Evolutionary conservation across 2,329 filamentous ascomycete genomes (phyloP).

Genomic region (Penicillium oxalicum): DNA sequence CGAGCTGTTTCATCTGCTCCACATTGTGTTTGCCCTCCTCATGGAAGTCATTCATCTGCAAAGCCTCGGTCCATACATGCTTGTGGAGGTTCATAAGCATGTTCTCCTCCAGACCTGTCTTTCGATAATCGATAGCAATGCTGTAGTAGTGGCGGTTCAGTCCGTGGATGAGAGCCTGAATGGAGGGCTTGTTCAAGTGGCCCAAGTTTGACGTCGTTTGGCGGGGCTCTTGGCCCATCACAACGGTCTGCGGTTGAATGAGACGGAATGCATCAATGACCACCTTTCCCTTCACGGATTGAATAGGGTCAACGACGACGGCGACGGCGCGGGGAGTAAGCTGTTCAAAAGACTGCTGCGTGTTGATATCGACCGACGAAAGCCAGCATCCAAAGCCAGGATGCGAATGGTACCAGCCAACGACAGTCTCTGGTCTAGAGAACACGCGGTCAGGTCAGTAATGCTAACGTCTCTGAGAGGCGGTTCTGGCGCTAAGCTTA

Average conservation of each 20-base stretch:
- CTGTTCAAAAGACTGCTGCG: slow-evolving; percentile 99
- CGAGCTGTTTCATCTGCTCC: slow-evolving; percentile 79
- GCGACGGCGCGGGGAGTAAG: slow-evolving; percentile 93
- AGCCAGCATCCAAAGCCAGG: slow-evolving; percentile 99
- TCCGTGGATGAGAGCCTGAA: slow-evolving; percentile 96
- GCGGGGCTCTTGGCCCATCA: slow-evolving; percentile 95
- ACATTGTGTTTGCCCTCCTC: slow-evolving; percentile 78
- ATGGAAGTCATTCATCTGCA: slow-evolving; percentile 95
- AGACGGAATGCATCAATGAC: slow-evolving; percentile 98
- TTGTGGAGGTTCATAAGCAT: slow-evolving; percentile 99
- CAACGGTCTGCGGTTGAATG: slow-evolving; percentile 94
- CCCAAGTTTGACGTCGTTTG: slow-evolving; percentile 97
- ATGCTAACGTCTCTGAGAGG: too few species aligned
- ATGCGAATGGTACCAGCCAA: slow-evolving; percentile 99
- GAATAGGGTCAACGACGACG: slow-evolving; percentile 96
- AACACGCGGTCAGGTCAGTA: slow-evolving; percentile 8
- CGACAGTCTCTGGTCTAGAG: slow-evolving; percentile 82
- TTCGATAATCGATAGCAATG: slow-evolving; percentile 96
- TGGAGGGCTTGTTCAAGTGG: slow-evolving; percentile 98
- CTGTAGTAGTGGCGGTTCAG: slow-evolving; percentile 99
- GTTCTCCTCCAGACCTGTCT: slow-evolving; percentile 95
- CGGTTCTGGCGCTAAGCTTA: slow-evolving; percentile 40
- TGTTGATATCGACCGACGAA: slow-evolving; percentile 98
- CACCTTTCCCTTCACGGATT: slow-evolving; percentile 99
- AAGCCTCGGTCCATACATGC: slow-evolving; percentile 96